Conservation (phyloP, 2,329 filamentous ascomycete species). For the Ophiostoma sp. region DNA sequence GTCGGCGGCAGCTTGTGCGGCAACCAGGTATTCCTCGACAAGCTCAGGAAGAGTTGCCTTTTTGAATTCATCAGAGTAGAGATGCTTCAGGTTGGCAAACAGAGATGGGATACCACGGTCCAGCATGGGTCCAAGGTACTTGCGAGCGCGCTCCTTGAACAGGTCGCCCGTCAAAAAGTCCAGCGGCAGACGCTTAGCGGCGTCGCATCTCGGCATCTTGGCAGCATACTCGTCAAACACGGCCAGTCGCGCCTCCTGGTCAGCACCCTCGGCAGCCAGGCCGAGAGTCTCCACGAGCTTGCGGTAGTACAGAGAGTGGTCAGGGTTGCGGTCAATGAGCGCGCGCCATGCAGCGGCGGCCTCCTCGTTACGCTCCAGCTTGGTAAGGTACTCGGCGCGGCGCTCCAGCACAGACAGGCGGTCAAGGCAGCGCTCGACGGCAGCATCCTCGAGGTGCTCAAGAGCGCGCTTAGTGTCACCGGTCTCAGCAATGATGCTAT, state of each 20-base stretch:
- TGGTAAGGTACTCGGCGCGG: slow-evolving; percentile 75
- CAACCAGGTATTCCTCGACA: slow-evolving; percentile 69
- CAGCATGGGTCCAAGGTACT: slow-evolving; percentile 78
- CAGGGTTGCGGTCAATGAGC: slow-evolving; percentile 79
- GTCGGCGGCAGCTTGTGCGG: slow-evolving; percentile 23
- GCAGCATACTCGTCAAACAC: slow-evolving; percentile 76
- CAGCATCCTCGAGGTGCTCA: slow-evolving; percentile 74
- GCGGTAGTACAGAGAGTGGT: slow-evolving; percentile 81
- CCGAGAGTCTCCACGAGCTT: slow-evolving; percentile 62
- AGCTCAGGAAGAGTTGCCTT: slow-evolving; percentile 68
- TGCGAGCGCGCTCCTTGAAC: slow-evolving; percentile 71
- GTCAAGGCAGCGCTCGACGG: slow-evolving; percentile 74
- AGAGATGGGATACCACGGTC: slow-evolving; percentile 91
- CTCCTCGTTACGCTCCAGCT: slow-evolving; percentile 71
- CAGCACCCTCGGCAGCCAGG: slow-evolving; percentile 51
- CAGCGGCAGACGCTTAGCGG: slow-evolving; percentile 76
- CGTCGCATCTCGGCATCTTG: slow-evolving; percentile 78
- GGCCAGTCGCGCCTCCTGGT: slow-evolving; percentile 57
- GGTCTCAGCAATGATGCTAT: slow-evolving; percentile 83
- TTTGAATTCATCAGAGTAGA: slow-evolving; percentile 76
- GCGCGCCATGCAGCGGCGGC: slow-evolving; percentile 75
- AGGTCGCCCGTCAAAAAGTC: slow-evolving; percentile 80
- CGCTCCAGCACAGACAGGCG: slow-evolving; percentile 79
- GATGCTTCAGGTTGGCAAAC: slow-evolving; percentile 91
- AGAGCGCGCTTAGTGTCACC: slow-evolving; percentile 78